Percentiles rank a stretch among this genome's conserved stretches.
phyloP scores from a whole-genome alignment of 306 rosid species.

The Vigna mungo region DNA sequence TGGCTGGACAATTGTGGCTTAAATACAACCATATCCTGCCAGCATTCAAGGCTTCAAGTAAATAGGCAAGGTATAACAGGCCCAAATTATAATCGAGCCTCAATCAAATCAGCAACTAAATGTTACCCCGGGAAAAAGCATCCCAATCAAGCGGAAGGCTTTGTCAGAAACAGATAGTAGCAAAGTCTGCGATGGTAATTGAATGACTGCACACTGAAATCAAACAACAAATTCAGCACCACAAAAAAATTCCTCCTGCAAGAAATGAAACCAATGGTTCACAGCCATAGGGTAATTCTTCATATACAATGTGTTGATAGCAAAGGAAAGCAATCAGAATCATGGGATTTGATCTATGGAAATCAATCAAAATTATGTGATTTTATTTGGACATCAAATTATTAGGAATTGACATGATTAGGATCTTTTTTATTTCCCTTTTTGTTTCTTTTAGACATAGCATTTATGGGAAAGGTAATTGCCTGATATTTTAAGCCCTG shows the following conservation, averaged over 20 bases:
- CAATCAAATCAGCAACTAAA: slow-evolving; percentile 14
- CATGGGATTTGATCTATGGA: no score
- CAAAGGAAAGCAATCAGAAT: no score
- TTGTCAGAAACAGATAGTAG: slow-evolving; percentile 93
- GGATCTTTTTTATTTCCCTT: not conserved
- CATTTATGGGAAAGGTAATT: not conserved
- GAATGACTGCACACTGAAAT: slow-evolving; percentile 97
- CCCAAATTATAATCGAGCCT: slow-evolving; percentile 32
- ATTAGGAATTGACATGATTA: not conserved
- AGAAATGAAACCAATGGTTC: slow-evolving; percentile 27
- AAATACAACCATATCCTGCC: slow-evolving; percentile 96
- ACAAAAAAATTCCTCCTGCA: not conserved
- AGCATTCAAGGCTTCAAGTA: slow-evolving; percentile 42
- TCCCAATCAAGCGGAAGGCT: slow-evolving; percentile 94
- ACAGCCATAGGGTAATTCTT: not conserved
- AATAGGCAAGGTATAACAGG: slow-evolving; percentile 32
- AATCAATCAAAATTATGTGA: no score
- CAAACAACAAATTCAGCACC: slow-evolving; percentile 36
- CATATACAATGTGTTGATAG: no score
- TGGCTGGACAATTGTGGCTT: slow-evolving; percentile 88
- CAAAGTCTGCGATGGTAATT: slow-evolving; percentile 93
- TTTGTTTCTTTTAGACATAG: not conserved
- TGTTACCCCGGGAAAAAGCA: slow-evolving; percentile 96
- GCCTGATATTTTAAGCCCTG: not conserved
- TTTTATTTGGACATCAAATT: no score